Conservation (phyloP, 1,139 yeast species). For the Pichia kudriavzevii region DNA sequence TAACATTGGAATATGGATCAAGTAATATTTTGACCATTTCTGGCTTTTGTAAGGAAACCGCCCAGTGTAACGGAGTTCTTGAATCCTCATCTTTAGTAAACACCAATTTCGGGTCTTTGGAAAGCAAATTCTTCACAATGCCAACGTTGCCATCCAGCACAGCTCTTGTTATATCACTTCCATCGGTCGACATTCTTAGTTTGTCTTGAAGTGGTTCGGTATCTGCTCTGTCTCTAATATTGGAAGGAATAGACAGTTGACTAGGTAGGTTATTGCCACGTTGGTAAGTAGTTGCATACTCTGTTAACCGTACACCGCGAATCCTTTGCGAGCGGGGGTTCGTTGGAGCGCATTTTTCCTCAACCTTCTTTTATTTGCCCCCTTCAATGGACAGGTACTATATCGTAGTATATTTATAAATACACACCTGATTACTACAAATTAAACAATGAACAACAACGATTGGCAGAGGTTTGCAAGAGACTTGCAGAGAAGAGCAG, state of each 20-base stretch:
- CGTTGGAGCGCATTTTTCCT: no score
- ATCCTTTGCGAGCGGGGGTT: background rate
- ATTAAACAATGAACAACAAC: slow-evolving; percentile 35
- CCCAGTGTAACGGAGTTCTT: slow-evolving; percentile 87
- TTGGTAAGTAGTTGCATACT: no score
- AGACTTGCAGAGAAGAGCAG: slow-evolving; percentile 60
- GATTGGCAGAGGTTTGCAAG: slow-evolving; percentile 64
- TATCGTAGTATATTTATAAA: background rate
- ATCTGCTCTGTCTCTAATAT: no score
- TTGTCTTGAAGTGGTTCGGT: no score
- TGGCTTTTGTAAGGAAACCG: slow-evolving; percentile 55
- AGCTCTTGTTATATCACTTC: slow-evolving; percentile 47
- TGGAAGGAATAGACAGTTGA: no score
- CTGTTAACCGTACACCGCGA: slow-evolving; percentile 1
- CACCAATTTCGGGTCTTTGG: slow-evolving; percentile 41
- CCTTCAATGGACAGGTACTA: background rate
- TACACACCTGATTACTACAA: background rate
- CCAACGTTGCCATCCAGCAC: slow-evolving; percentile 48
- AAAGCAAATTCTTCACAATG: slow-evolving; percentile 41
- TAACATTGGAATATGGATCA: slow-evolving; percentile 28
- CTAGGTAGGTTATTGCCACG: no score
- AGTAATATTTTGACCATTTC: slow-evolving; percentile 48
- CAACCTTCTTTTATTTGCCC: no score
- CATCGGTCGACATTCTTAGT: slow-evolving; percentile 16
- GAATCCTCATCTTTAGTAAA: slow-evolving; percentile 58